A percentile compares a stretch with the other conserved stretches of the same genome.
Evolutionary conservation across 2,329 filamentous ascomycete species (phyloP).

Genomic region (Colletotrichum agaves): DNA sequence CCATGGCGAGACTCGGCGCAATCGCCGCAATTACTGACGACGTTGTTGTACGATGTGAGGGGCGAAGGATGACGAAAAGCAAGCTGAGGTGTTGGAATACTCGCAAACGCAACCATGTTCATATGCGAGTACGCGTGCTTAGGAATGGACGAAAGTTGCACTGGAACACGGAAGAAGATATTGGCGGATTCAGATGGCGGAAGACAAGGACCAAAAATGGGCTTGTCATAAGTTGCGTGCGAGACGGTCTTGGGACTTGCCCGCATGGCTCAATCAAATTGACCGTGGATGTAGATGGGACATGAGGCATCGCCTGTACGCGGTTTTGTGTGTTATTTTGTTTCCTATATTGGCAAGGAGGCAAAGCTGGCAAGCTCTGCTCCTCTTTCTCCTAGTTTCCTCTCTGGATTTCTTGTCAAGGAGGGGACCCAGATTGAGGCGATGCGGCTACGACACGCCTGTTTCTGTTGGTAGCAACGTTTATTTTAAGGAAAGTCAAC

Average conservation of each 20-base stretch:
- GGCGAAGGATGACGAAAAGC: conserved; percentile 22
- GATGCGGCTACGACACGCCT: conserved; percentile 29
- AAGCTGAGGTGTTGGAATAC: conserved; percentile 26
- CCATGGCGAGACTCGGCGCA: conserved; percentile 8
- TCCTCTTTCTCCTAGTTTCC: conserved; percentile 19
- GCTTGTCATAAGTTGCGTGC: conserved; percentile 13
- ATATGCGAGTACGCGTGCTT: conserved; percentile 16
- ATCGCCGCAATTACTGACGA: conserved; percentile 25
- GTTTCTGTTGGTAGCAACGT: conserved; percentile 25
- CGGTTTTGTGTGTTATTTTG: conserved; percentile 15
- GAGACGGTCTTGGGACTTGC: conserved; percentile 24
- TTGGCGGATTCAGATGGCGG: not conserved
- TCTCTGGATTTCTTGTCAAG: conserved; percentile 27
- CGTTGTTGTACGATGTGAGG: conserved; percentile 36
- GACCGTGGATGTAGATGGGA: conserved; percentile 11
- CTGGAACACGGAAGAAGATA: not conserved
- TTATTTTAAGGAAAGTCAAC: conserved; percentile 9
- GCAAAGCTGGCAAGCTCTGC: conserved; percentile 9
- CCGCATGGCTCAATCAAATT: conserved; percentile 34
- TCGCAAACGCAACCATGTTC: not conserved
- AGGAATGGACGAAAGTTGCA: not conserved
- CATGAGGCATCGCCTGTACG: conserved; percentile 17
- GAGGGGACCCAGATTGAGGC: not conserved
- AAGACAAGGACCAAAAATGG: conserved; percentile 1
- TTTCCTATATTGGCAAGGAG: conserved; percentile 26